Percentiles rank a stretch among this genome's conserved stretches.
These are phyloP conservation scores for Lasiosphaeria ovina DNA, from an alignment of 495 filamentous ascomycete species.

Conservation along the genomic window DNA sequence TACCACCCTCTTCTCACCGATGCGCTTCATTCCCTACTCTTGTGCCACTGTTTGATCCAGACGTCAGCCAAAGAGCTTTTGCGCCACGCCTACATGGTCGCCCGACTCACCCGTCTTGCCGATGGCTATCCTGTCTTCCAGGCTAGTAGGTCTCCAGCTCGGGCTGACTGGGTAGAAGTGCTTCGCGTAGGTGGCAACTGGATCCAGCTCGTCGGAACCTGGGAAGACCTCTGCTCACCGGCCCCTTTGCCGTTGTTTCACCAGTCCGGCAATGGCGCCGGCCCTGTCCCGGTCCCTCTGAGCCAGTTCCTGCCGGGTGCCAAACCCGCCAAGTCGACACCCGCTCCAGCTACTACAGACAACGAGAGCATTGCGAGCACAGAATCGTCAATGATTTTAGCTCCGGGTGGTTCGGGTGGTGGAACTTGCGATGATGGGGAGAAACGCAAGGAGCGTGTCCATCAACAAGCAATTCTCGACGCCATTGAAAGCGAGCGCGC, in stretches of 20 bases:
- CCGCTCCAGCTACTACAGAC: background rate
- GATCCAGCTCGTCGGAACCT: slow-evolving; percentile 58
- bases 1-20: slow-evolving; percentile 78
- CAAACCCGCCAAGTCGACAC: slow-evolving; percentile 8
- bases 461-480: slow-evolving; percentile 63
- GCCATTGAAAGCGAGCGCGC: slow-evolving; percentile 63
- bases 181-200: slow-evolving; percentile 63
- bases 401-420: background rate
- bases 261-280: slow-evolving; percentile 9
- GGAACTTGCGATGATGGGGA: slow-evolving; percentile 30
- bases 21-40: slow-evolving; percentile 67
- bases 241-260: slow-evolving; percentile 52
- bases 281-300: slow-evolving; percentile 13
- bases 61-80: slow-evolving; percentile 70
- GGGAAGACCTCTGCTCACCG: slow-evolving; percentile 70
- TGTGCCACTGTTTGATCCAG: slow-evolving; percentile 71
- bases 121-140: slow-evolving; percentile 81
- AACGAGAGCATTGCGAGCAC: background rate
- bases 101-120: slow-evolving; percentile 66
- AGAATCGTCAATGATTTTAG: background rate
- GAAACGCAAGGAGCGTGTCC: slow-evolving; percentile 52
- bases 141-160: slow-evolving; percentile 65
- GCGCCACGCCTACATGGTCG: slow-evolving; percentile 75
- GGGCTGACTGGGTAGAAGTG: slow-evolving; percentile 77
- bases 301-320: background rate